Conservation (phyloP, 2,329 filamentous ascomycete species). For the Pseudogymnoascus sp. region DNA sequence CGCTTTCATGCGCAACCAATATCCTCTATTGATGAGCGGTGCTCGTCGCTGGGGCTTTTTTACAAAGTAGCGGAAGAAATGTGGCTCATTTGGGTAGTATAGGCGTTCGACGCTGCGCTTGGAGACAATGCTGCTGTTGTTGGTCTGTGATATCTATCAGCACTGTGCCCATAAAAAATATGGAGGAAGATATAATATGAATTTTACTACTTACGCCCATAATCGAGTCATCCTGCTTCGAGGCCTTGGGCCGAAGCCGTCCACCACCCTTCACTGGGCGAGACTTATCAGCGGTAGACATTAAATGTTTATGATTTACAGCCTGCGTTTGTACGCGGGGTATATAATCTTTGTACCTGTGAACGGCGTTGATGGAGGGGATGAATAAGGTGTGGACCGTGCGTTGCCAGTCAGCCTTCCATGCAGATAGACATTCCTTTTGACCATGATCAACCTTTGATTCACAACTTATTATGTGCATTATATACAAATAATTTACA, state of each 20-base stretch:
- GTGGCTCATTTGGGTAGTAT: slow-evolving; percentile 68
- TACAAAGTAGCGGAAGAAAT: slow-evolving; percentile 85
- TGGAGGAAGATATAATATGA: not conserved
- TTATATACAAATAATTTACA: not conserved
- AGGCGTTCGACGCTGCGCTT: slow-evolving; percentile 88
- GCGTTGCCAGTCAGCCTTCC: not conserved
- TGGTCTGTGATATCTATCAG: slow-evolving; percentile 50
- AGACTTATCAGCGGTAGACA: not conserved
- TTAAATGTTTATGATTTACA: not conserved
- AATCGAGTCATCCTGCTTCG: slow-evolving; percentile 44
- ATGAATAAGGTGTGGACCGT: slow-evolving; percentile 6
- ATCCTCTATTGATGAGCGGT: slow-evolving; percentile 86
- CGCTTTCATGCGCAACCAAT: slow-evolving; percentile 77
- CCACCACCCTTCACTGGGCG: not conserved
- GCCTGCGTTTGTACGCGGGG: not conserved
- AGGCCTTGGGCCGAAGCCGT: slow-evolving; percentile 19
- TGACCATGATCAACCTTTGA: not conserved
- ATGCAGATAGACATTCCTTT: not conserved
- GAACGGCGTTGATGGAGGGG: not conserved
- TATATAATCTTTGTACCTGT: not conserved
- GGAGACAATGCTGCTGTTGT: slow-evolving; percentile 85
- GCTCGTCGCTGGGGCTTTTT: slow-evolving; percentile 73
- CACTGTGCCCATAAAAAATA: not conserved
- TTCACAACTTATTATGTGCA: not conserved
- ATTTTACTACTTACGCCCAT: slow-evolving; percentile 42